Percentiles rank a stretch among this genome's conserved stretches.
phyloP scores from a whole-genome alignment of 352 stramenopile species.

The Globisporangium acanthophoron region DNA sequence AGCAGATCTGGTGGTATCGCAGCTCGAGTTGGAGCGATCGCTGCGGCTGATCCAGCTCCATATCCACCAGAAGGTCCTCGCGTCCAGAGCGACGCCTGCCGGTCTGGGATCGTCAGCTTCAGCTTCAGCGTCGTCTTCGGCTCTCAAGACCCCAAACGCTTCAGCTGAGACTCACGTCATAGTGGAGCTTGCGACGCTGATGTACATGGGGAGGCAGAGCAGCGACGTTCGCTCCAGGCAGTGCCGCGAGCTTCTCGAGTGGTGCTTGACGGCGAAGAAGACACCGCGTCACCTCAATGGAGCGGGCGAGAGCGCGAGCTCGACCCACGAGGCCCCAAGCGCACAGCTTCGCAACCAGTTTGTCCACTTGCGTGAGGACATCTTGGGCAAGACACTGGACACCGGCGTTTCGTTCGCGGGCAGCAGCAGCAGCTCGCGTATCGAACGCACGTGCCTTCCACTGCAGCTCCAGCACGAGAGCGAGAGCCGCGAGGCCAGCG shows the following conservation, averaged over 20 bases:
- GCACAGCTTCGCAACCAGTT: slow-evolving; percentile 10
- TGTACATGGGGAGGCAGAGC: slow-evolving; percentile 31
- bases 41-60: slow-evolving; percentile 27
- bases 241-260: slow-evolving; percentile 29
- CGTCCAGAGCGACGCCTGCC: slow-evolving; percentile 14
- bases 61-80: slow-evolving; percentile 18
- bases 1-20: slow-evolving; percentile 36
- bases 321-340: background rate
- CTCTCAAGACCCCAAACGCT: background rate
- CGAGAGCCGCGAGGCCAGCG: background rate
- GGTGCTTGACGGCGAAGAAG: slow-evolving; percentile 16
- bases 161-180: slow-evolving; percentile 12
- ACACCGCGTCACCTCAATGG: background rate
- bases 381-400: slow-evolving; percentile 12
- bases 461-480: slow-evolving; percentile 7
- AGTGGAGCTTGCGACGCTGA: slow-evolving; percentile 20
- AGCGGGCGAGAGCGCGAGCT: background rate
- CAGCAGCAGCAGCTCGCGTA: background rate
- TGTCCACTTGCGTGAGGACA: slow-evolving; percentile 19
- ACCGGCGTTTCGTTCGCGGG: background rate
- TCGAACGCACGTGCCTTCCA: slow-evolving; percentile 4
- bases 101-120: slow-evolving; percentile 3
- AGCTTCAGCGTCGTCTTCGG: background rate
- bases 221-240: slow-evolving; percentile 14
- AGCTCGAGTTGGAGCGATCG: slow-evolving; percentile 32